Base-by-base conservation (phyloP, 1,284 basidiomycete species). In the Vanrija sp. region DNA sequence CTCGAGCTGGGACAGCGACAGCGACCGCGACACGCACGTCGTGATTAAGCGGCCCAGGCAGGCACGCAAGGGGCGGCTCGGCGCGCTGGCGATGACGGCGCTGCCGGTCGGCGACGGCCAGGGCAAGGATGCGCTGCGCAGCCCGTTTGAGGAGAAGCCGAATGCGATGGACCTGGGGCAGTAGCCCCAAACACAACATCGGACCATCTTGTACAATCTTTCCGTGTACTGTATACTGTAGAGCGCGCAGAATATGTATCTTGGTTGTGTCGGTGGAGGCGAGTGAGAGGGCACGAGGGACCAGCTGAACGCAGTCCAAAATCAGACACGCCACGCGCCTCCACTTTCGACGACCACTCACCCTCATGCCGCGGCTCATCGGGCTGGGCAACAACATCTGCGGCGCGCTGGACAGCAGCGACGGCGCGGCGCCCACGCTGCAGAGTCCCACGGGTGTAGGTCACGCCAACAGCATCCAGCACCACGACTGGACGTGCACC, bases 131-230 rank as follows among this genome's bases (percentile, higher is more conserved):
- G 63, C 52, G 23, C 52, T 72, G 23, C 49, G 65, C 10, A 72
- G 70, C 57, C 71, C 71, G 1, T 73, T 73, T 49, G 69, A 71
- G 52, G 71, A 73, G 56, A 68, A 65, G 57, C 49, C 43, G 5
- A 34, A 34, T 15, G 34, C 34, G 28, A 7, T 39, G 6, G 52
- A 48, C 39, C 42, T 49, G 38, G 26, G 10, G 14, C 43, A 44
- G 42, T 25, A 23, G 15, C 10, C 28, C 28, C 28, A 28, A 3
- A 28, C 28, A 28, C 8, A 16, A 29, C 10, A 5, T 25, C 23
- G 16, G 9, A 45, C 25, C 8, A 15, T 45, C 25, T 7, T 23
- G 43, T 45, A n/a, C 28, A n/a, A 28, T 14, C 9, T 7, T 16
- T 28, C 16, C 5, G 15, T 25, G 14, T 26, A 8, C 19, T 19